A percentile compares a stretch with the other conserved stretches of the same genome.
Evolutionary conservation across 148 eudicot genomes (phyloP).

Genomic region (Diospyros lotus): DNA sequence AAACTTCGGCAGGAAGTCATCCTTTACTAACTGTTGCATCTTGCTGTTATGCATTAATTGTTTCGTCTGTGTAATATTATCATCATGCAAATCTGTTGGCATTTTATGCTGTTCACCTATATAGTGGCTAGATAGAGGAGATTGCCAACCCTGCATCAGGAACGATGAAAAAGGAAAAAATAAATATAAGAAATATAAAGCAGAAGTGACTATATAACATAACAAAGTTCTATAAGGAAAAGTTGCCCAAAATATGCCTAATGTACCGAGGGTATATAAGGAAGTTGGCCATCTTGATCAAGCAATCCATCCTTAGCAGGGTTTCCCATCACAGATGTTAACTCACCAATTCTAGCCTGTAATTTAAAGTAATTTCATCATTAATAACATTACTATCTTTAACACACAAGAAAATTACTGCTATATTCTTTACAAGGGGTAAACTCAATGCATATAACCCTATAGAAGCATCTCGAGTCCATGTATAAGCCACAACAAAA

Average conservation of each 20-base stretch:
- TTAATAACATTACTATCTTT: not conserved
- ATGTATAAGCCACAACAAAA: not conserved
- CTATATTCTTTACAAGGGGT: slow-evolving; percentile 3
- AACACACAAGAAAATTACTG: not conserved
- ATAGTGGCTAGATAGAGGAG: slow-evolving; percentile 24
- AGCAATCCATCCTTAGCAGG: slow-evolving; percentile 29
- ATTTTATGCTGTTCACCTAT: slow-evolving; percentile 26
- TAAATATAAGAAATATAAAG: not conserved
- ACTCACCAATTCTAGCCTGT: slow-evolving; percentile 52
- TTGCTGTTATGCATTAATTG: slow-evolving; percentile 21
- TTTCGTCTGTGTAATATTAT: slow-evolving; percentile 26
- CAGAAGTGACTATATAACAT: not conserved
- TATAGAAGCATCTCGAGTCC: not conserved
- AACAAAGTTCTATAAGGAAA: not conserved
- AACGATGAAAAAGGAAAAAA: slow-evolving; percentile 4
- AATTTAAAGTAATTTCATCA: slow-evolving; percentile 7
- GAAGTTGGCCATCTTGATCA: slow-evolving; percentile 34
- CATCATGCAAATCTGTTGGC: slow-evolving; percentile 31
- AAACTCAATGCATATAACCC: not conserved
- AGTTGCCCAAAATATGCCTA: not conserved
- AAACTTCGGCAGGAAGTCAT: slow-evolving; percentile 17
- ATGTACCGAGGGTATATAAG: slow-evolving; percentile 36
- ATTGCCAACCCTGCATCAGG: slow-evolving; percentile 42
- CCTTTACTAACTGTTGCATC: slow-evolving; percentile 23
- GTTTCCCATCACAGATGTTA: slow-evolving; percentile 37